A percentile compares a stretch with the other conserved stretches of the same genome.
Conservation (phyloP, 2,329 filamentous ascomycete species). For the Epichloe sp. region DNA sequence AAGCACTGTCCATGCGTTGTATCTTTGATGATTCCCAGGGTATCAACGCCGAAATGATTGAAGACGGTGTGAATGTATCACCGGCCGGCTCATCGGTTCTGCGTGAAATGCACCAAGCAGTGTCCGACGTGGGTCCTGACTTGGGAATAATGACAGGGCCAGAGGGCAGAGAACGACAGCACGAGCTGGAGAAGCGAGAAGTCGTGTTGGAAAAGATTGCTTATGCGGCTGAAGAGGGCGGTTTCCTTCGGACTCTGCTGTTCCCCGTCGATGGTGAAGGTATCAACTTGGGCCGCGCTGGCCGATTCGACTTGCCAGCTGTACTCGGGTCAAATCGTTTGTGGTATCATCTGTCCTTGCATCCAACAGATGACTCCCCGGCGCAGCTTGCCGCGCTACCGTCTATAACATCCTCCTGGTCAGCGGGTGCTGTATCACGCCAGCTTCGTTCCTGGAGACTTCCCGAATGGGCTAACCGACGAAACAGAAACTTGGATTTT, state of each 20-base stretch:
- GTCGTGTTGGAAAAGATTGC: slow-evolving; percentile 76
- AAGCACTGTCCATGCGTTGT: slow-evolving; percentile 76
- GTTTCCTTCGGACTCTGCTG: slow-evolving; percentile 69
- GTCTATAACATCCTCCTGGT: slow-evolving; percentile 74
- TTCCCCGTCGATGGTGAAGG: slow-evolving; percentile 68
- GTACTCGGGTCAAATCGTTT: slow-evolving; percentile 73
- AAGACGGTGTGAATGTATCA: slow-evolving; percentile 73
- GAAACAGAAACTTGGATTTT: slow-evolving; percentile 84
- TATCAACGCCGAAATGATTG: slow-evolving; percentile 95
- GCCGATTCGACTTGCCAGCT: slow-evolving; percentile 64
- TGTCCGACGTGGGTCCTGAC: slow-evolving; percentile 64
- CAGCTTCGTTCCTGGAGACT: slow-evolving; percentile 89
- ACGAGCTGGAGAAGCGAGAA: slow-evolving; percentile 70
- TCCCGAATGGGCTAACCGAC: slow-evolving; percentile 90
- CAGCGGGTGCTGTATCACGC: slow-evolving; percentile 79
- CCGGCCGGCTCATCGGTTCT: slow-evolving; percentile 68
- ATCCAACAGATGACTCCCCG: slow-evolving; percentile 80
- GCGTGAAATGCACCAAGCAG: slow-evolving; percentile 74
- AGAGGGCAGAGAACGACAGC: slow-evolving; percentile 58
- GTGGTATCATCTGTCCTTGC: slow-evolving; percentile 88
- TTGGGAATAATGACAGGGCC: slow-evolving; percentile 60
- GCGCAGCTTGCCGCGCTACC: slow-evolving; percentile 59
- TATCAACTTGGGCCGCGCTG: slow-evolving; percentile 65
- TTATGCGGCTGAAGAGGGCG: slow-evolving; percentile 66
- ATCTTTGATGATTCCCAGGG: slow-evolving; percentile 87